phyloP scores from a whole-genome alignment of 2,329 filamentous ascomycete species.

The Calonectria pauciramosa region DNA sequence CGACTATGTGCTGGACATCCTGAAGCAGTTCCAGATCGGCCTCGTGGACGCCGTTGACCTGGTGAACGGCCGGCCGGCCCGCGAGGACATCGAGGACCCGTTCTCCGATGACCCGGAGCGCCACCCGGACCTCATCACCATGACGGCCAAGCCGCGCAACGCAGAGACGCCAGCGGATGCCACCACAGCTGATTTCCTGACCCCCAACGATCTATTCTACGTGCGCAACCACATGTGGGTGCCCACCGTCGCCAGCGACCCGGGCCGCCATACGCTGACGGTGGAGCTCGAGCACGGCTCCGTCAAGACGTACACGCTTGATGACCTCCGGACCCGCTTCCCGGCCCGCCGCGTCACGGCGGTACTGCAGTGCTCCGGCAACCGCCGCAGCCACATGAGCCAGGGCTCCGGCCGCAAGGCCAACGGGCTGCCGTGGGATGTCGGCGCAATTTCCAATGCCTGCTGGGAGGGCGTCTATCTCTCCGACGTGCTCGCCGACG shows the following conservation, averaged over 20 bases:
- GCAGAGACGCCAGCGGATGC: constrained; percentile 69
- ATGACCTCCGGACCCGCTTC: constrained; percentile 67
- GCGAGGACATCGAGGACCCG: constrained; percentile 71
- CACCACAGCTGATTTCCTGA: constrained; percentile 65
- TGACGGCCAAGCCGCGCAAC: constrained; percentile 70
- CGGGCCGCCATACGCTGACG: constrained; percentile 60
- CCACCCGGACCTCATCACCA: constrained; percentile 64
- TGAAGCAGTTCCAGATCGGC: constrained; percentile 75
- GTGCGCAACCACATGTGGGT: constrained; percentile 77
- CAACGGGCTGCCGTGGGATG: constrained; percentile 71
- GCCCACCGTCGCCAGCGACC: constrained; percentile 57
- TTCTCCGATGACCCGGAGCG: constrained; percentile 68
- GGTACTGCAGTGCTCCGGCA: constrained; percentile 72
- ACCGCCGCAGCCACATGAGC: constrained; percentile 72
- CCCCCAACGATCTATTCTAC: constrained; percentile 69
- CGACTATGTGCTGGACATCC: constrained; percentile 73
- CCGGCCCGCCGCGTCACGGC: constrained; percentile 65
- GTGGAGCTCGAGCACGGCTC: constrained; percentile 70
- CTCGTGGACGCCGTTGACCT: constrained; percentile 71
- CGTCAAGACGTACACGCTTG: constrained; percentile 65
- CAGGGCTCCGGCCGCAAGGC: constrained; percentile 57
- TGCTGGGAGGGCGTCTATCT: constrained; percentile 70
- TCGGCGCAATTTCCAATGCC: constrained; percentile 72
- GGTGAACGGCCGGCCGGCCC: constrained; percentile 66
- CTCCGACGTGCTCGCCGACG: constrained; percentile 68